phyloP scores from a whole-genome alignment of 306 rosid genomes.

The Gillenia trifoliata region DNA sequence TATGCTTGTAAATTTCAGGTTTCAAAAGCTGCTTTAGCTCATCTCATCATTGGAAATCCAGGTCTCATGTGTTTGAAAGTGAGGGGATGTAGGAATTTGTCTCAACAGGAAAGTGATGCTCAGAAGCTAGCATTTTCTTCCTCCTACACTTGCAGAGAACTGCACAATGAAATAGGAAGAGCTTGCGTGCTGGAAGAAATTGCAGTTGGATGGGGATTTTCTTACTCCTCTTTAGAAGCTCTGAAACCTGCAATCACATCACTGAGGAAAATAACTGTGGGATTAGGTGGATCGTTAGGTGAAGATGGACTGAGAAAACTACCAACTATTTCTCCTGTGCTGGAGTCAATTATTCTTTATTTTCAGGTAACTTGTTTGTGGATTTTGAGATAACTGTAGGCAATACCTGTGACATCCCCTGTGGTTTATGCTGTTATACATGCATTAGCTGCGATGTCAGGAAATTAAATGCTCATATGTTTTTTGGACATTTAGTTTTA shows the following conservation, averaged over 20 bases:
- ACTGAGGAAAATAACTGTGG: conserved; percentile 48
- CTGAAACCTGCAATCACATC: conserved; percentile 54
- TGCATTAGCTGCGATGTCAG: background rate
- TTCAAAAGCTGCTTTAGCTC: conserved; percentile 57
- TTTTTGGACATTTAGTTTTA: background rate
- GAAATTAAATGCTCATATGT: background rate
- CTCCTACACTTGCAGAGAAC: conserved; percentile 31
- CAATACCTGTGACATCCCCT: conserved; percentile 21
- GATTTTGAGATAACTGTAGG: conserved; percentile 32
- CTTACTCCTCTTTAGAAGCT: conserved; percentile 53
- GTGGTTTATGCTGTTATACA: background rate
- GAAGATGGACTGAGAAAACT: conserved; percentile 53
- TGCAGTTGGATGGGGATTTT: conserved; percentile 79
- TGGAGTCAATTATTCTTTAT: conserved; percentile 55
- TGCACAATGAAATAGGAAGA: conserved; percentile 40
- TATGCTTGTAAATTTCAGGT: conserved; percentile 42
- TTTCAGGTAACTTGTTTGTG: conserved; percentile 54
- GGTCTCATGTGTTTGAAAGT: conserved; percentile 55
- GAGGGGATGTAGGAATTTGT: conserved; percentile 56
- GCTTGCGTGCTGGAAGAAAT: conserved; percentile 57
- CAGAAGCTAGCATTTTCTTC: conserved; percentile 30
- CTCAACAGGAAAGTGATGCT: conserved; percentile 25
- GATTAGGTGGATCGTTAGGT: conserved; percentile 66
- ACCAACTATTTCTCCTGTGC: conserved; percentile 50
- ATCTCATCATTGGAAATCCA: conserved; percentile 40